Evolutionary conservation across 2,329 filamentous ascomycete genomes (phyloP).

Genomic region (Fusarium pseudoanthophilum): DNA sequence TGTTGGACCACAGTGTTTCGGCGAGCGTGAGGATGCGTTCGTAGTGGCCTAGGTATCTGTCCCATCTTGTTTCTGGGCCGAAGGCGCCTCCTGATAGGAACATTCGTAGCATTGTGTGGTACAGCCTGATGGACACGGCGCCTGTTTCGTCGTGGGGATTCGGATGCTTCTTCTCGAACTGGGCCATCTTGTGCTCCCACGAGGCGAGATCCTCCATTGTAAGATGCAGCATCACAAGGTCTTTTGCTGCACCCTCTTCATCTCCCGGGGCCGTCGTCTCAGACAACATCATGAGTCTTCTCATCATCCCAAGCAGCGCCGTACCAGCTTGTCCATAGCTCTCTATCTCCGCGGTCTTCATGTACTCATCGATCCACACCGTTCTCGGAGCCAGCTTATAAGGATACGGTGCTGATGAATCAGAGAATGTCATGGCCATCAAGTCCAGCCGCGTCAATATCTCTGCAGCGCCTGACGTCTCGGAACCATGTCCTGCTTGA

Average conservation of each 20-base stretch:
- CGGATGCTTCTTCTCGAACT: slow-evolving; percentile 30
- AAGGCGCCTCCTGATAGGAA: slow-evolving; percentile 29
- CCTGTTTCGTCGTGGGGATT: slow-evolving; percentile 21
- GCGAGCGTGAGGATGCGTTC: slow-evolving; percentile 41
- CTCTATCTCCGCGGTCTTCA: slow-evolving; percentile 18
- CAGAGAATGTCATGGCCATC: slow-evolving; percentile 50
- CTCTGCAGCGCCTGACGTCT: slow-evolving; percentile 34
- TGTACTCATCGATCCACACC: slow-evolving; percentile 23
- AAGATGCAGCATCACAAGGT: neutral
- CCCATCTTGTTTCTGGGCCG: slow-evolving; percentile 46
- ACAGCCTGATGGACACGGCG: slow-evolving; percentile 43
- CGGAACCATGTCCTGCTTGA: slow-evolving; percentile 20
- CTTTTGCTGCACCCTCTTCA: neutral
- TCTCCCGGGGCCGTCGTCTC: neutral
- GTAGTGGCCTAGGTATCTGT: slow-evolving; percentile 44
- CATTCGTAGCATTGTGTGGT: slow-evolving; percentile 43
- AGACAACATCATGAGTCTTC: slow-evolving; percentile 37
- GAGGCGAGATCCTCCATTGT: slow-evolving; percentile 24
- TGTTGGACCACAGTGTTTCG: slow-evolving; percentile 32
- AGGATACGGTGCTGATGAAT: slow-evolving; percentile 47
- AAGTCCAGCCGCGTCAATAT: slow-evolving; percentile 48
- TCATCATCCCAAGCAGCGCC: slow-evolving; percentile 33
- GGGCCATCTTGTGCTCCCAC: slow-evolving; percentile 42
- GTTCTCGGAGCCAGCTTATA: slow-evolving; percentile 27
- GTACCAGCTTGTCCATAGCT: slow-evolving; percentile 41